Base-by-base conservation (phyloP, 192 early-diverging fungal species). In the Entophlyctis luteolus region DNA sequence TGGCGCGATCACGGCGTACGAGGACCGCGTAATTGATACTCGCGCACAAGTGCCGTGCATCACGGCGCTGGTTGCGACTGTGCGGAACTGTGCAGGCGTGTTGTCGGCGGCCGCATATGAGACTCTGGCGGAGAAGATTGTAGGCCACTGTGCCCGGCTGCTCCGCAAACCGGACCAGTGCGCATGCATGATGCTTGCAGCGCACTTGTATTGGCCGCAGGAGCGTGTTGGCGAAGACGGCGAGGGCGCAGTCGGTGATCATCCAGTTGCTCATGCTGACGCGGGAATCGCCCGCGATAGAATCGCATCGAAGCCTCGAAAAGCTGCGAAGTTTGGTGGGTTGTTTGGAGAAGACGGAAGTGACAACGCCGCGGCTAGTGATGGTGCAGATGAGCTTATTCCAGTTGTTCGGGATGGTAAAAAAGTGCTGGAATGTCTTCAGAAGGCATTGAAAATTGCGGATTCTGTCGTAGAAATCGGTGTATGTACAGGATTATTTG, bases 101-200 rank as follows among this genome's bases (percentile, higher is more conserved):
- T 92, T 99, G 68, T 86, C 86, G 3, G 79, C 81, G 18, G 94
- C 96, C 62, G 94, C 94, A 81, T 99, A 98, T 72, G 94, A 94
- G 74, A 96, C 93, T 25, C 81, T 99, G 55, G 90, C 89, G 32
- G 91, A 91, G 34, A 97, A 96, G 70, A 90, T 89, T 60, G 90
- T 90, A 20, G 81, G 94, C 38, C 93, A 98, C 73, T 91, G 89
- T 52, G 83, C 92, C 36, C 89, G 92, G 50, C 77, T 99, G 63
- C 75, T 99, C 10, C 93, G 93, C 76, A 93, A 96, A 34, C 87
- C 91, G 1, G 98, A 99, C 53, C 98, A 99, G 77, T 91, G 93
- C 65, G 88, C 92, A 48, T 88, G 90, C 0, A 82, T 94, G 2
- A 89, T 87, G 65, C 72, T 91, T 23, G 90, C 88, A 50, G 87